A percentile compares a stretch with the other conserved stretches of the same genome.
These are phyloP conservation scores for Amanita molliuscula DNA, from an alignment of 768 basidiomycete genomes.

Conservation along the genomic window DNA sequence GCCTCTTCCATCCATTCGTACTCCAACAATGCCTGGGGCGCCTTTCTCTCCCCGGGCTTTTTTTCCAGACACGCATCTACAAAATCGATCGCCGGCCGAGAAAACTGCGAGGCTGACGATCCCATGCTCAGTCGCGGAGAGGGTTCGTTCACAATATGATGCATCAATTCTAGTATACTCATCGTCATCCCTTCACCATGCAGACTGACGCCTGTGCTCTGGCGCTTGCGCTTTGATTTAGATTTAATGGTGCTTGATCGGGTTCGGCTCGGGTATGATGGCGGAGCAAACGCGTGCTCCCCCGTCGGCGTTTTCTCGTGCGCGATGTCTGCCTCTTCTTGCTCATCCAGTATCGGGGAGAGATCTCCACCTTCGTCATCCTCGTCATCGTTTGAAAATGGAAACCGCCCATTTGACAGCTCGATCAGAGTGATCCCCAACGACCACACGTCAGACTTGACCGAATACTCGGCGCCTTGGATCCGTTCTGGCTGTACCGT, in stretches of 20 bases:
- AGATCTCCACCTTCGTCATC: constrained; percentile 29
- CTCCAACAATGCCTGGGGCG: constrained; percentile 80
- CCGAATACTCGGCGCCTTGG: constrained; percentile 95
- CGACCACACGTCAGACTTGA: constrained; percentile 99
- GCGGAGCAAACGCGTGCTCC: constrained; percentile 9
- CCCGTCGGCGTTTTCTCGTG: constrained; percentile 44
- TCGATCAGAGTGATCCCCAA: constrained; percentile 95
- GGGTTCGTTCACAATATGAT: constrained; percentile 98
- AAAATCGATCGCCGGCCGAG: constrained; percentile 68
- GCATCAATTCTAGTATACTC: constrained; percentile 92
- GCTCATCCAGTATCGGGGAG: not conserved
- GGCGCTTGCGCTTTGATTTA: constrained; percentile 53
- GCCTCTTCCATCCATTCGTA: constrained; percentile 67
- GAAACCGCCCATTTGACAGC: constrained; percentile 93
- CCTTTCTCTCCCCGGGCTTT: constrained; percentile 72
- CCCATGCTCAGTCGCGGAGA: constrained; percentile 78
- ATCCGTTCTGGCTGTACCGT: constrained; percentile 86
- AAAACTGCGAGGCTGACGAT: constrained; percentile 35
- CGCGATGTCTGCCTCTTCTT: not conserved
- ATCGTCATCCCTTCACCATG: constrained; percentile 96
- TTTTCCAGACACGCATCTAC: constrained; percentile 87
- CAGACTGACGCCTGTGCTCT: constrained; percentile 84
- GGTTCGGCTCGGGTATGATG: not conserved
- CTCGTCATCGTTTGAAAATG: constrained; percentile 77
- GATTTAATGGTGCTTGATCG: not conserved